Evolutionary conservation across 352 stramenopile genomes (phyloP).

Genomic region (Vaucheria bursata): DNA sequence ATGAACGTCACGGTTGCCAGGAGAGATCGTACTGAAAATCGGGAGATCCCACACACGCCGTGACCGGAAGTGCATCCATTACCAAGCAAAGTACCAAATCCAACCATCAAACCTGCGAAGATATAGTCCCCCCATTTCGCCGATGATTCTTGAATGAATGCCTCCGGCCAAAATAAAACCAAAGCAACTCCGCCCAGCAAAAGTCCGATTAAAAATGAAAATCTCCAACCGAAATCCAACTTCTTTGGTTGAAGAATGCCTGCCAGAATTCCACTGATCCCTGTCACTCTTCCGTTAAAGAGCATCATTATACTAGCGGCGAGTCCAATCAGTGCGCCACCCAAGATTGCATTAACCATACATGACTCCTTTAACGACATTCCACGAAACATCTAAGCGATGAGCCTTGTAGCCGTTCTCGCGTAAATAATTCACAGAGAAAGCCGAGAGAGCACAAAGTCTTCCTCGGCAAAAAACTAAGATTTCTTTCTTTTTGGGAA

Average conservation of each 20-base stretch:
- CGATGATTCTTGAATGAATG: slow-evolving; percentile 1
- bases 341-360: background rate
- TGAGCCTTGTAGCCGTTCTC: background rate
- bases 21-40: background rate
- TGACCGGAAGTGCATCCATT: background rate
- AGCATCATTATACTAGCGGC: background rate
- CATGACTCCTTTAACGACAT: background rate
- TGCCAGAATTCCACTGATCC: background rate
- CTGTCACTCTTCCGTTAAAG: background rate
- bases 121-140: background rate
- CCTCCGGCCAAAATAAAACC: background rate
- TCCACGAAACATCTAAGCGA: background rate
- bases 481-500: background rate
- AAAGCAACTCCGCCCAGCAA: background rate
- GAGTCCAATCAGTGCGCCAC: background rate
- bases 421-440: background rate
- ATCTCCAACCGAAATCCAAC: background rate
- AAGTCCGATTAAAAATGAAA: background rate
- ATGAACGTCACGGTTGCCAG: background rate
- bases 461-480: background rate
- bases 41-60: background rate
- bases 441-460: background rate
- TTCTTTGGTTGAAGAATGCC: background rate
- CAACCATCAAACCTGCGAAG: background rate
- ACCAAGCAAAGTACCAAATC: background rate